These are phyloP conservation scores for Fimicolochytrium jonesii DNA, from an alignment of 192 early-diverging fungal genomes.

Conservation along the genomic window DNA sequence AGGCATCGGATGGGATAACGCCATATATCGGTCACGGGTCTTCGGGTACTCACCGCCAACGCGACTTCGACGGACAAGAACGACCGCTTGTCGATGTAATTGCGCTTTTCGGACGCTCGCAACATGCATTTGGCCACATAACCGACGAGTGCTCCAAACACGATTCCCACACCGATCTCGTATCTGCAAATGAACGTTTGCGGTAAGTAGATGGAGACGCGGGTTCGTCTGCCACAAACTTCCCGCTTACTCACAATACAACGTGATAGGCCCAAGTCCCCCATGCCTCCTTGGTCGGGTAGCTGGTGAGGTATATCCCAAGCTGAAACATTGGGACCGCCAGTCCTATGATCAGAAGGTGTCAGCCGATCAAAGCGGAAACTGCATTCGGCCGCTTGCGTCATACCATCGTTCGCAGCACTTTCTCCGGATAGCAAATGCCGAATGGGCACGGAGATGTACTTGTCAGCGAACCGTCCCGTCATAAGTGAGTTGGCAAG, in stretches of 20 bases:
- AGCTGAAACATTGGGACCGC: slow-evolving; percentile 74
- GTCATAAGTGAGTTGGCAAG: slow-evolving; percentile 92
- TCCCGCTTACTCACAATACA: slow-evolving; percentile 14
- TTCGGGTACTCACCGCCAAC: slow-evolving; percentile 38
- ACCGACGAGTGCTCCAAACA: slow-evolving; percentile 72
- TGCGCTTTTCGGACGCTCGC: slow-evolving; percentile 56
- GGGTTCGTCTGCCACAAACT: too few relatives aligned
- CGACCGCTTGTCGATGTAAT: slow-evolving; percentile 84
- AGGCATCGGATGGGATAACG: slow-evolving; percentile 62
- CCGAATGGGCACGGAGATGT: slow-evolving; percentile 63
- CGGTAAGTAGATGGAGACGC: too few relatives aligned
- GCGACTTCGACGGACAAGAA: slow-evolving; percentile 80
- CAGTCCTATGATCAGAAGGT: slow-evolving; percentile 34
- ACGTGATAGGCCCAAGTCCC: slow-evolving; percentile 7
- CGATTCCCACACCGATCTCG: slow-evolving; percentile 65
- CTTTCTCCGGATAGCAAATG: slow-evolving; percentile 42
- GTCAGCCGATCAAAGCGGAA: too few relatives aligned
- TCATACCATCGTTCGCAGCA: slow-evolving; percentile 90
- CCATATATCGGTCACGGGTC: slow-evolving; percentile 7
- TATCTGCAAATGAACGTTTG: slow-evolving; percentile 59
- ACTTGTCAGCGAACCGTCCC: slow-evolving; percentile 87
- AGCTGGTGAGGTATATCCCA: slow-evolving; percentile 27
- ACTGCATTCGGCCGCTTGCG: too few relatives aligned
- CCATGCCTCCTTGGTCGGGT: slow-evolving; percentile 21
- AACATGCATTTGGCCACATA: slow-evolving; percentile 64